Evolutionary conservation across 306 rosid genomes (phyloP), one percentile per base, ranked within the genome.

Genomic region (Oemleria cerasiformis): DNA sequence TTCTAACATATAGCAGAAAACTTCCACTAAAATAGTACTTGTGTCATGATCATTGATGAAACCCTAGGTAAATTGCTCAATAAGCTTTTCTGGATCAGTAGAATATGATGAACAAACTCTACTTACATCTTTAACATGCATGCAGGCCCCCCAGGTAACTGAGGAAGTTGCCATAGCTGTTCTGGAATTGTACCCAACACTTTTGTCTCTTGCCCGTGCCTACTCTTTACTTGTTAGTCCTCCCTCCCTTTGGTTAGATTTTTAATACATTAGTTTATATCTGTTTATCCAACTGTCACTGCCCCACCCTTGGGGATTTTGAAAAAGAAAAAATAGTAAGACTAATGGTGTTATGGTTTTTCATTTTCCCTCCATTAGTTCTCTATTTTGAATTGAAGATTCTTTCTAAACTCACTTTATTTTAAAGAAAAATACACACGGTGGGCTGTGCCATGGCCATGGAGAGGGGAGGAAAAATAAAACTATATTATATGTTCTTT

Each of bases 101-200:
- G 36, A 30, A 4, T 65, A 45, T 70, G 58, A 63, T 38, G 36
- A 71, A 66, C 76, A 42, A 72, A 19, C 43, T 42, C 6, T 61
- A 67, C 45, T 7, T 10, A 67, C 34, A 30, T 15, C 54, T 36
- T 60, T 8, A 62, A n/a, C 66, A 39, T 55, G 41, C 55, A 80
- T 87, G 77, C 89, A 92, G 98, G 96, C 89, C n/a, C 92, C 96
- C 53, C 97, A 91, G 73, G 95, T 94, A 62, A 94, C 98, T n/a
- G 98, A 94, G 85, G 98, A 89, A 77, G 78, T 87, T 83, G 98
- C 98, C 66, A 68, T 91, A 81, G 83, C 92, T 54, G 96, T 91
- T 80, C 75, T 90, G 86, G 96, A 91, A 77, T 59, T 91, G 82
- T 89, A 87, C 73, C 96, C 97, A 4, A 94, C 98, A 36, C 81